Conservation (phyloP, 164 flowering plant genomes). For the Tetrastigma voinierianum region DNA sequence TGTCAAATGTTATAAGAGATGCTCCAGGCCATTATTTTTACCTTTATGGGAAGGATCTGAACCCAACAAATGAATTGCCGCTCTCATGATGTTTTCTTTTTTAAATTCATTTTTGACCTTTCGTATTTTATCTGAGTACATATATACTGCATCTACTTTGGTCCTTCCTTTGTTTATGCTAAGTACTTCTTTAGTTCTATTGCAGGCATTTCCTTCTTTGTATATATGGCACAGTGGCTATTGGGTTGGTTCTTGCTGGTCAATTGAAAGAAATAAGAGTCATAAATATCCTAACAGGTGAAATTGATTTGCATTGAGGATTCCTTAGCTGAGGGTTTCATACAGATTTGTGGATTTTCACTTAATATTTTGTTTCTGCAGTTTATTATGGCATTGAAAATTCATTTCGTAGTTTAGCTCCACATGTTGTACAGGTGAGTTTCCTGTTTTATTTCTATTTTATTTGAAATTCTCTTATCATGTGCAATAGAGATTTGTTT, state of each 20-base stretch:
- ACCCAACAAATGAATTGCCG: not conserved
- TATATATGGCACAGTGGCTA: constrained; percentile 64
- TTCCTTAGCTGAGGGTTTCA: constrained; percentile 11
- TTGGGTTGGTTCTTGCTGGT: constrained; percentile 83
- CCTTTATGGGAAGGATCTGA: not conserved
- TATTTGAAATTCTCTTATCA: constrained; percentile 3
- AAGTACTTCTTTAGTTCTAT: constrained; percentile 15
- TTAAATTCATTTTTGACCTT: not conserved
- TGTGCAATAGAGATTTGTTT: not conserved
- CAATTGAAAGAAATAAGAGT: constrained; percentile 64
- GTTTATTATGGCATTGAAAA: constrained; percentile 88
- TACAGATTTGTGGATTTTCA: not conserved
- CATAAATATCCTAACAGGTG: constrained; percentile 75
- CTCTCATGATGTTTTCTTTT: not conserved
- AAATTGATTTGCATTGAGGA: not conserved
- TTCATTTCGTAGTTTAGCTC: constrained; percentile 70
- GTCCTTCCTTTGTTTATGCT: not conserved
- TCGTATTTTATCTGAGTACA: not conserved
- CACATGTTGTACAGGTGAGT: constrained; percentile 82
- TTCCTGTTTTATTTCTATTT: not conserved
- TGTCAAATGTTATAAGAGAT: not conserved
- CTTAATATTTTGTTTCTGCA: constrained; percentile 31
- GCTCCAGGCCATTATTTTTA: not conserved
- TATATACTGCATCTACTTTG: not conserved
- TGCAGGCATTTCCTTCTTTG: constrained; percentile 93